phyloP scores from a whole-genome alignment of 805 yeast species.

The Wickerhamomyces sydowiorum region DNA sequence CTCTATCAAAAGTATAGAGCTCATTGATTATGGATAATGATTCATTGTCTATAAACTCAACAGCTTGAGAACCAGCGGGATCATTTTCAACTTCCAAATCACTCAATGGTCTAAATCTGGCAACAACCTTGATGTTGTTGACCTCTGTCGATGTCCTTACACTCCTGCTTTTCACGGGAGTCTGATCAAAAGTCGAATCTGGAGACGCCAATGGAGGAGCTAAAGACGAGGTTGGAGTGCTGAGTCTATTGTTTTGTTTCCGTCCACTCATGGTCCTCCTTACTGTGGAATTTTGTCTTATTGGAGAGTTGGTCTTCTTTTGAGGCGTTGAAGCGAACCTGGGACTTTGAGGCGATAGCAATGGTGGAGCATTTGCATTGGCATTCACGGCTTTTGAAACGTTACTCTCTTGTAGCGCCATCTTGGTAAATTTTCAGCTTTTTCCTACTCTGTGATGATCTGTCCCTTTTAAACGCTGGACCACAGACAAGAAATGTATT shows the following conservation, averaged over 20 bases:
- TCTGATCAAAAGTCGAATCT: constrained; percentile 2
- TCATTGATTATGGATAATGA: constrained; percentile 10
- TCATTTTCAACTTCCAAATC: constrained; percentile 24
- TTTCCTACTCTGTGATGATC: too few relatives aligned
- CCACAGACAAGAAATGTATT: too few relatives aligned
- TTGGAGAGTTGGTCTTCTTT: neutral
- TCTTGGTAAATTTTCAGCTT: too few relatives aligned
- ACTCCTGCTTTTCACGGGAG: neutral
- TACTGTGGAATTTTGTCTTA: neutral
- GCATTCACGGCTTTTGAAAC: neutral
- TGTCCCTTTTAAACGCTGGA: neutral
- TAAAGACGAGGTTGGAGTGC: neutral
- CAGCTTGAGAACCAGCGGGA: constrained; percentile 1
- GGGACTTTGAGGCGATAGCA: neutral
- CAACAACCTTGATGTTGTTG: constrained; percentile 56
- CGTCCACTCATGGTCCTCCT: neutral
- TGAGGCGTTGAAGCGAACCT: neutral
- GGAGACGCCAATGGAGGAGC: neutral
- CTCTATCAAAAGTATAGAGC: constrained; percentile 57
- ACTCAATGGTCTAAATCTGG: constrained; percentile 62
- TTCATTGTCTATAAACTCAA: constrained; percentile 11
- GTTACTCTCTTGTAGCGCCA: neutral
- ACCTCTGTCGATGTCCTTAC: constrained; percentile 2
- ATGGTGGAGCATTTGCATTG: neutral
- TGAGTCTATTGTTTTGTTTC: neutral